Conservation (phyloP, 164 flowering plant genomes). For the Vitis labrusca region DNA sequence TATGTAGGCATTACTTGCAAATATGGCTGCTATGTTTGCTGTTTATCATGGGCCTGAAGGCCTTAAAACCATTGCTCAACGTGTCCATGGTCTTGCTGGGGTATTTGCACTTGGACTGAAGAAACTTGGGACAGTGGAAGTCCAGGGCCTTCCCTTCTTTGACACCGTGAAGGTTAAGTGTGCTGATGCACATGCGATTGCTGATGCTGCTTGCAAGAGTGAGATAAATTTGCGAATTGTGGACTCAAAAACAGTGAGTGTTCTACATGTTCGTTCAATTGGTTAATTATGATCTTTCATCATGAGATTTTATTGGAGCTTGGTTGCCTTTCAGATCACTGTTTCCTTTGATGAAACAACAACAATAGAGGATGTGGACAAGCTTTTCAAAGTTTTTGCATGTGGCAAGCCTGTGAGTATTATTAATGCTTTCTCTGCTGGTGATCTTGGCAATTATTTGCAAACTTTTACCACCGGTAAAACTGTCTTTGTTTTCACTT, state of each 20-base stretch:
- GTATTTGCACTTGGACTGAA: slow-evolving; percentile 74
- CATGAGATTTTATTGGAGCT: background rate
- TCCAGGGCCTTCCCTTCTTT: slow-evolving; percentile 83
- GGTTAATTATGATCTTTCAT: background rate
- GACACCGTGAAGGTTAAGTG: slow-evolving; percentile 93
- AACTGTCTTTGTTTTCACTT: slow-evolving; percentile 10
- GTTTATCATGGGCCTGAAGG: slow-evolving; percentile 99
- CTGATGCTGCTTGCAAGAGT: slow-evolving; percentile 71
- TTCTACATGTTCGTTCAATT: background rate
- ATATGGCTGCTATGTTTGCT: slow-evolving; percentile 99
- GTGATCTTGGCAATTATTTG: background rate
- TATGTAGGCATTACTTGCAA: slow-evolving; percentile 90
- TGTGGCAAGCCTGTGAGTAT: slow-evolving; percentile 78
- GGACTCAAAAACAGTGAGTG: slow-evolving; percentile 75
- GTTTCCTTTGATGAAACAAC: slow-evolving; percentile 94
- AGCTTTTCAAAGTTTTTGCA: slow-evolving; percentile 79
- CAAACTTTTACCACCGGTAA: background rate
- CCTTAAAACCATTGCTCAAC: slow-evolving; percentile 74
- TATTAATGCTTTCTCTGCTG: background rate
- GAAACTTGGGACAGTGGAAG: slow-evolving; percentile 83
- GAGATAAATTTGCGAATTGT: slow-evolving; percentile 78
- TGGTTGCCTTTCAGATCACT: slow-evolving; percentile 64
- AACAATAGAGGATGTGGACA: slow-evolving; percentile 89
- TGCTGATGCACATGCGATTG: slow-evolving; percentile 73
- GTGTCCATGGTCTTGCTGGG: slow-evolving; percentile 96